A percentile compares a stretch with the other conserved stretches of the same genome.
Evolutionary conservation across 2,329 filamentous ascomycete species (phyloP).

Genomic region (Zymoseptoria ardabiliae): DNA sequence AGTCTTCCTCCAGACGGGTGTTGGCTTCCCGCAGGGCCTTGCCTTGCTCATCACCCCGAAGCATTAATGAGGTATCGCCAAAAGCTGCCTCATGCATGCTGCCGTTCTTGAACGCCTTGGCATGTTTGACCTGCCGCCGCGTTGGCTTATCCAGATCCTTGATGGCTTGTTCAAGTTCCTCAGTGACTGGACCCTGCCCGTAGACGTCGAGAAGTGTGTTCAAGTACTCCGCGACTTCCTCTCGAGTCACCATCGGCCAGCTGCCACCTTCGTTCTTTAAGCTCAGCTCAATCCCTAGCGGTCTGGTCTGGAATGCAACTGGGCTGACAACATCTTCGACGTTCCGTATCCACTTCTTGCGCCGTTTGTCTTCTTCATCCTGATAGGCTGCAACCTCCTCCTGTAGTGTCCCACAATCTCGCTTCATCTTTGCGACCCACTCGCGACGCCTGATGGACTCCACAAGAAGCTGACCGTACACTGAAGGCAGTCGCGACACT

Average conservation of each 20-base stretch:
- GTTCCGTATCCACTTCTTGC: constrained; percentile 83
- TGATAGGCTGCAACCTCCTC: constrained; percentile 90
- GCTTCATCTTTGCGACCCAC: constrained; percentile 85
- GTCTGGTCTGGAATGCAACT: constrained; percentile 56
- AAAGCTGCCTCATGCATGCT: constrained; percentile 87
- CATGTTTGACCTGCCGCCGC: constrained; percentile 74
- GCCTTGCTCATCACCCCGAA: constrained; percentile 81
- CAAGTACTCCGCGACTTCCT: constrained; percentile 70
- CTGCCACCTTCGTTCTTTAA: constrained; percentile 68
- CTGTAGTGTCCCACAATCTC: constrained; percentile 76
- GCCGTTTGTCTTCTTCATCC: constrained; percentile 82
- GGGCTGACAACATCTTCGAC: constrained; percentile 67
- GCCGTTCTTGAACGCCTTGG: constrained; percentile 93
- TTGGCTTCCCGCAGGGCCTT: constrained; percentile 42
- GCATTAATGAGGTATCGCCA: constrained; percentile 75
- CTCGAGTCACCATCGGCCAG: constrained; percentile 71
- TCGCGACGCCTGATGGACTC: constrained; percentile 81
- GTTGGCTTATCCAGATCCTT: constrained; percentile 75
- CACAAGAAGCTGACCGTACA: constrained; percentile 82
- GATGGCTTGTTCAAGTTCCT: constrained; percentile 68
- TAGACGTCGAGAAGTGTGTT: constrained; percentile 57
- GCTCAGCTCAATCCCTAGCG: constrained; percentile 76
- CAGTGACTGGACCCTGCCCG: constrained; percentile 57
- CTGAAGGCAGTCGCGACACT: constrained; percentile 74
- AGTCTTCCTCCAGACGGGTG: constrained; percentile 51